Evolutionary conservation across 2,329 filamentous ascomycete species (phyloP), one percentile per base, ranked within the genome.

Genomic region (Pseudogymnoascus sp.): DNA sequence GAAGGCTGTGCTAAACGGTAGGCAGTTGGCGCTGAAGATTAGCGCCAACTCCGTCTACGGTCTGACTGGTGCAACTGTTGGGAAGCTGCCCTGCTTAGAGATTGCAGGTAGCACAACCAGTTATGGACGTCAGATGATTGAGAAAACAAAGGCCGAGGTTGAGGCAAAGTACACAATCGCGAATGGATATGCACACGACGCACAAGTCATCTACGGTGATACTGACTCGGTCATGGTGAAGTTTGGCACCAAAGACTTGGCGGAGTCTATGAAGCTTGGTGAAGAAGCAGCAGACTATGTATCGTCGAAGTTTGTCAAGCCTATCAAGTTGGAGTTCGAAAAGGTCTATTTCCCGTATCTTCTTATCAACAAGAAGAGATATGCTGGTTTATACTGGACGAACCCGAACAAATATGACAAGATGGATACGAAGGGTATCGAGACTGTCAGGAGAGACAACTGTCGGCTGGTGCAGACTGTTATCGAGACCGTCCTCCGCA

Each of bases 181-280:
- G 59, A 97, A 99, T 70, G 94, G 94, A 15, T 99, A 97, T 75
- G 86, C 84, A 1, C 91, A 97, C 73, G 90, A 99, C 73, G 94
- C 94, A 0, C 87, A 97, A 72, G 94, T 99, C 77, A 95, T 99
- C 66, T 99, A 99, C 69, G 94, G 94, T 78, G 94, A 99, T 75
- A 99, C 94, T 1, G 94, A 99, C 81, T 99, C 94, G 7, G 94
- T 99, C 77, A 99, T 99, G 94, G 93, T 99, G 65, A 97, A 97
- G 72, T 99, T 99, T 68, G 94, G 94, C 45, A 92, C 92, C 8
- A 87, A 86, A 42, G 92, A 97, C 66, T 80, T 99, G 15, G 82
- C 84, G 5, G 90, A 94, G 66, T 88, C 92, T 21, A 99, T 99
- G 94, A 92, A 89, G 71, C 80, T 99, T 25, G 94, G 94, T n/a